These are phyloP conservation scores for Botrytis byssoidea DNA, from an alignment of 2,329 filamentous ascomycete genomes.

Conservation along the genomic window DNA sequence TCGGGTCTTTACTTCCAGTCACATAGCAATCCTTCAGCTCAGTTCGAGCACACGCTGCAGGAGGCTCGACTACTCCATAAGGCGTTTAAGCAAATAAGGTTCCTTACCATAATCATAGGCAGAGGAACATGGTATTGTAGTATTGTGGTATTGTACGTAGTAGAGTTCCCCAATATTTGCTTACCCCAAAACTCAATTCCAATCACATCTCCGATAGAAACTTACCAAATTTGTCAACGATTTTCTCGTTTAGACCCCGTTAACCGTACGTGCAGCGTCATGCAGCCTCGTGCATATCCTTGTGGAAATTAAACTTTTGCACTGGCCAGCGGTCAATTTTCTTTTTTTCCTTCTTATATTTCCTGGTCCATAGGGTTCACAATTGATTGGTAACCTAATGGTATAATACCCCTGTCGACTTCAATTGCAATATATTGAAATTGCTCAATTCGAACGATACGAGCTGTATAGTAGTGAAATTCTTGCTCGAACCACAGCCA, in stretches of 20 bases:
- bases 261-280: neutral
- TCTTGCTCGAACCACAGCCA: neutral
- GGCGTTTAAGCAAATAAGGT: neutral
- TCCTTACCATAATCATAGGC: neutral
- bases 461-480: neutral
- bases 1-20: neutral
- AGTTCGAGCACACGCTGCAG: neutral
- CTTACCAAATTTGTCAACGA: neutral
- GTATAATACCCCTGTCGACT: neutral
- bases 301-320: conserved; percentile 4
- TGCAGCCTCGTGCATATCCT: neutral
- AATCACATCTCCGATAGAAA: neutral
- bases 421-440: neutral
- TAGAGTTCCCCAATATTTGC: neutral
- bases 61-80: neutral
- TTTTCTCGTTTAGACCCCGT: neutral
- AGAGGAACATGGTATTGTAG: neutral
- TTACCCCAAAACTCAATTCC: neutral
- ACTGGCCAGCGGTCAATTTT: neutral
- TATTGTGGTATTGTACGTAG: neutral
- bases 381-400: neutral
- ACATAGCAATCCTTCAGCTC: neutral
- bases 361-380: neutral
- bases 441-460: neutral
- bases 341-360: neutral